A percentile compares a stretch with the other conserved stretches of the same genome.
These are phyloP conservation scores for Dactylellina cionopaga DNA, from an alignment of 2,329 filamentous ascomycete species.

Conservation along the genomic window DNA sequence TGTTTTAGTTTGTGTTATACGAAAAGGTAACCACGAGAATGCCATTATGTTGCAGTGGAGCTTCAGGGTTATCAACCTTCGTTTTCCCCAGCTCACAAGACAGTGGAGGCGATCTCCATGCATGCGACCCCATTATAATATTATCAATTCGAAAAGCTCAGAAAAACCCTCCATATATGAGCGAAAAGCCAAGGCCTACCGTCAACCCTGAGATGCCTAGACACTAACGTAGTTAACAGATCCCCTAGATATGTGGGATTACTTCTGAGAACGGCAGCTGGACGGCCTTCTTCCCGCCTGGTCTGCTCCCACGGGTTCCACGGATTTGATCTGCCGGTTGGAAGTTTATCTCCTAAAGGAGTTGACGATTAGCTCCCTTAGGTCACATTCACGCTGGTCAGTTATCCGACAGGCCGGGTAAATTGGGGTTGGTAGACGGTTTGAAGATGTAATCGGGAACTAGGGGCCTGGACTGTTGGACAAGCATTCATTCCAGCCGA, in stretches of 20 bases:
- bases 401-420: conserved; percentile 42
- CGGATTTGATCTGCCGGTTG: conserved; percentile 27
- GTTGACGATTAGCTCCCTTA: neutral
- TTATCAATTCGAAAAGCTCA: conserved; percentile 23
- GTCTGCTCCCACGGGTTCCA: conserved; percentile 23
- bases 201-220: conserved; percentile 34
- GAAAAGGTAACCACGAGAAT: neutral
- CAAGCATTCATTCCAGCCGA: conserved; percentile 35
- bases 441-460: conserved; percentile 30
- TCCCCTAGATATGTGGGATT: conserved; percentile 15
- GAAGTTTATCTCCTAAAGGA: conserved; percentile 25
- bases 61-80: neutral
- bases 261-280: conserved; percentile 35
- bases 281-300: neutral
- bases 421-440: conserved; percentile 28
- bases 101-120: conserved; percentile 13
- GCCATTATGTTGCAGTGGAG: conserved; percentile 21
- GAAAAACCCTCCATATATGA: conserved; percentile 12
- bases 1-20: conserved; percentile 5
- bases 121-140: conserved; percentile 23
- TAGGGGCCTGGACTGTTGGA: conserved; percentile 22
- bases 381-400: conserved; percentile 4
- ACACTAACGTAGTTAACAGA: conserved; percentile 13
- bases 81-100: conserved; percentile 29
- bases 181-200: conserved; percentile 32